Percentiles rank a stretch among this genome's conserved stretches.
Evolutionary conservation across 2,329 filamentous ascomycete genomes (phyloP).

Genomic region (Periconia digitata): DNA sequence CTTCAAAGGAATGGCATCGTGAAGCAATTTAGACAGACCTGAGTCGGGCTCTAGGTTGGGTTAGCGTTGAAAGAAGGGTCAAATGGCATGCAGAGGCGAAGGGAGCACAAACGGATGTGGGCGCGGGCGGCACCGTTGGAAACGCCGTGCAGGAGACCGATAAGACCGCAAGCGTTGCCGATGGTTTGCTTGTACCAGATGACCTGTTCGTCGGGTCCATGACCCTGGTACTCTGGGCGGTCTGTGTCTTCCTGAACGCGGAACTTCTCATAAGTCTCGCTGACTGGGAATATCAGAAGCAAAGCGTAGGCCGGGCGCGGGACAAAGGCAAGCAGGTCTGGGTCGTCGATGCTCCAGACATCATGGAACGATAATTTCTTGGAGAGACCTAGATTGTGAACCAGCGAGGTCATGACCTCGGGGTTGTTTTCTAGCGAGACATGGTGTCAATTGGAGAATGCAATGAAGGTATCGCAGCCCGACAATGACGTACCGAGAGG

Average conservation of each 20-base stretch:
- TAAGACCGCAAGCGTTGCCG: constrained; percentile 88
- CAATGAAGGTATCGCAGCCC: neutral
- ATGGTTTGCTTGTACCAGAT: constrained; percentile 97
- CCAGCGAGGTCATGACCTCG: constrained; percentile 81
- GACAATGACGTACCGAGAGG: constrained; percentile 36
- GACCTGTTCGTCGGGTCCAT: constrained; percentile 71
- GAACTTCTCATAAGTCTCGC: constrained; percentile 73
- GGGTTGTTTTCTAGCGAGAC: constrained; percentile 69
- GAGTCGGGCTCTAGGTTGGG: constrained; percentile 48
- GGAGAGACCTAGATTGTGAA: constrained; percentile 85
- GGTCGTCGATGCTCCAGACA: constrained; percentile 87
- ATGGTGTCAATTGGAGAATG: neutral
- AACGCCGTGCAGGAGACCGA: constrained; percentile 83
- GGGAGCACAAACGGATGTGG: constrained; percentile 29
- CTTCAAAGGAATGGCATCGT: constrained; percentile 68
- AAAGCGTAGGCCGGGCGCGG: constrained; percentile 86
- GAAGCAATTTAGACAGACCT: constrained; percentile 66
- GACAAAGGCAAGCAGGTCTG: constrained; percentile 80
- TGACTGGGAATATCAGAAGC: constrained; percentile 89
- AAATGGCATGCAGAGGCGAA: neutral
- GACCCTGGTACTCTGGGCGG: constrained; percentile 65
- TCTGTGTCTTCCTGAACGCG: constrained; percentile 72
- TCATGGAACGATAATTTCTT: constrained; percentile 78
- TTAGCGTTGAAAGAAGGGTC: constrained; percentile 15
- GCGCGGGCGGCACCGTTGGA: constrained; percentile 72